Evolutionary conservation across 177 flowering plant species (phyloP), one percentile per base, ranked within the genome.

Genomic region (Vitis hybrid): DNA sequence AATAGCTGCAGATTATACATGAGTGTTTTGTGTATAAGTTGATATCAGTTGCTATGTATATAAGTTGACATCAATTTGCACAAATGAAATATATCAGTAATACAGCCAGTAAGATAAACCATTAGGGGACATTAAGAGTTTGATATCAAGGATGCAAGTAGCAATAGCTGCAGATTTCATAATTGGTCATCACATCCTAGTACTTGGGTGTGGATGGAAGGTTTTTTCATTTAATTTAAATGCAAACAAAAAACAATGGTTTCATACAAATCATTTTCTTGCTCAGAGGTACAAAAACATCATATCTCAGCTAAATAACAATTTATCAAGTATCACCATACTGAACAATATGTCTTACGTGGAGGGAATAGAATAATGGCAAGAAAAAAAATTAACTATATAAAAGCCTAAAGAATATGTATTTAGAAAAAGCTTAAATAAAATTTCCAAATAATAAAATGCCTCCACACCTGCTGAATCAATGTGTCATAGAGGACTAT

Each of bases 401-500:
- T n/a, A 73, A 10, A 29, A 20, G 5, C 31, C 6, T 8, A 50
- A 48, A 19, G 12, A 59, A 68, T 1, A 26, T 1, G 16, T 51
- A 59, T 34, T 67, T 34, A 12, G n/a, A 16, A 19, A 1, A 72
- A 61, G 48, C 8, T 67, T 58, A 68, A 10, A 62, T 3, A 50
- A 50, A 20, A 57, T 19, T 26, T 53, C 15, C 26, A 1, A 65
- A 16, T 45, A 72, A 22, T 22, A 52, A 59, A 56, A 59, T 50
- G 60, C 56, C 3, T 62, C 7, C 77, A 58, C 18, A 96, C 99
- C 97, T 96, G 99, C 74, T 96, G 98, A 75, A 96, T 84, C 81
- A 96, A 77, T 26, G 99, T 96, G 78, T 96, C 99, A 80, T 89
- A 94, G 45, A 96, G 93, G 63, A 96, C 99, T 71, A 96, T 96